Evolutionary conservation across 306 rosid species (phyloP), one percentile per base, ranked within the genome.

Genomic region (Bauhinia variegata): DNA sequence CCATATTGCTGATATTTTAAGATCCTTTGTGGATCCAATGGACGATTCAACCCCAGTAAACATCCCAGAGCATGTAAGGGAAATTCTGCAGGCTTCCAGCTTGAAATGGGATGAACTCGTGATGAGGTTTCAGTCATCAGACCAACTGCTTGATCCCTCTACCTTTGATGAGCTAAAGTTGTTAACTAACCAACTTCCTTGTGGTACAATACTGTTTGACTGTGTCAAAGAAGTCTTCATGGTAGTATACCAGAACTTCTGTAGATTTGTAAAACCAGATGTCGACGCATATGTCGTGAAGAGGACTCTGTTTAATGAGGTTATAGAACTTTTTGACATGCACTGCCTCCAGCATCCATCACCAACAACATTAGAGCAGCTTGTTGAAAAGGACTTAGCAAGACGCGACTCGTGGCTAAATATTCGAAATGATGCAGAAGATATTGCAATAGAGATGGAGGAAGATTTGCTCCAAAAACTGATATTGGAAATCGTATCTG

Each of bases 331-430:
- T 6, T 73, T 84, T 47, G 78, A 75, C 38, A 32, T 63, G 76
- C 66, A 74, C 54, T 77, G 66, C 67, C 62, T 32, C 41, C 74
- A 32, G 18, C 74, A 38, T 60, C 58, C 76, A 61, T 68, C 76
- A 49, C 68, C 71, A 52, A 8, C 67, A 61, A 68, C 81, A 6
- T 6, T 86, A 60, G 75, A 79, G 12, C 61, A 84, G 76, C 78
- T 78, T 46, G 62, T 68, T 72, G 81, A 70, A 63, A 74, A 57
- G 65, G 96, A 84, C 80, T 58, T 87, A 7, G 69, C 33, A 32
- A 72, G 68, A 66, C 68, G 74, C 36, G 79, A 72, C 41, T 50
- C 87, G 38, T 87, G 98, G 98, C 61, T 84, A 46, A 67, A 78
- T 67, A 61, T 62, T 64, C 67, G 67, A 33, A 61, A 23, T 49